Evolutionary conservation across 495 filamentous ascomycete species (phyloP).

Genomic region (Aspergillus panamensis): DNA sequence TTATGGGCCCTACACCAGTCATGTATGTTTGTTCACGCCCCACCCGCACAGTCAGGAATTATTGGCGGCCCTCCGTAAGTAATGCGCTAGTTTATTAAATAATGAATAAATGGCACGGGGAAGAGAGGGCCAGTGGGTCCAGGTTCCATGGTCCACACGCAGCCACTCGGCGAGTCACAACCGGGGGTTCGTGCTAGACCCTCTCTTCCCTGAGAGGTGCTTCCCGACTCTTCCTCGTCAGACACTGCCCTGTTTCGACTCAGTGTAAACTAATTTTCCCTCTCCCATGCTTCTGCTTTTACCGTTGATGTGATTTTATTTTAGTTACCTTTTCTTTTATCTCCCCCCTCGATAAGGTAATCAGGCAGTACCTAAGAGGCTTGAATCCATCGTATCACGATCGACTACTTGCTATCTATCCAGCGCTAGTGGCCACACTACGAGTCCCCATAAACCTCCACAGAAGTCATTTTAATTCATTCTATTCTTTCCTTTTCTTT

Average conservation of each 20-base stretch:
- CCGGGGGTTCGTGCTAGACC: conserved; percentile 32
- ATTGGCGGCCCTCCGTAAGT: conserved; percentile 22
- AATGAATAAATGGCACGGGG: conserved; percentile 29
- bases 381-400: background rate
- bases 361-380: background rate
- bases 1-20: conserved; percentile 26
- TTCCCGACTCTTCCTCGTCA: conserved; percentile 25
- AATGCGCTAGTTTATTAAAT: conserved; percentile 21
- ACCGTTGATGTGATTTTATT: conserved; percentile 1
- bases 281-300: conserved; percentile 7
- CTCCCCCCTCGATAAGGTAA: background rate
- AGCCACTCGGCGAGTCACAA: conserved; percentile 33
- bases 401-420: background rate
- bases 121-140: conserved; percentile 23
- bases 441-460: conserved; percentile 1
- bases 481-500: conserved; percentile 7
- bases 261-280: conserved; percentile 15
- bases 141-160: conserved; percentile 28
- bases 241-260: conserved; percentile 28
- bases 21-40: conserved; percentile 23
- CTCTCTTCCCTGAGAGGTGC: conserved; percentile 23
- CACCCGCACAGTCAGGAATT: conserved; percentile 22
- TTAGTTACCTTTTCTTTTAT: background rate
- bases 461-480: conserved; percentile 3
- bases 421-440: conserved; percentile 9